A percentile compares a stretch with the other conserved stretches of the same genome.
These are phyloP conservation scores for Pythium plurisporium DNA, from an alignment of 352 stramenopile genomes.

Conservation along the genomic window DNA sequence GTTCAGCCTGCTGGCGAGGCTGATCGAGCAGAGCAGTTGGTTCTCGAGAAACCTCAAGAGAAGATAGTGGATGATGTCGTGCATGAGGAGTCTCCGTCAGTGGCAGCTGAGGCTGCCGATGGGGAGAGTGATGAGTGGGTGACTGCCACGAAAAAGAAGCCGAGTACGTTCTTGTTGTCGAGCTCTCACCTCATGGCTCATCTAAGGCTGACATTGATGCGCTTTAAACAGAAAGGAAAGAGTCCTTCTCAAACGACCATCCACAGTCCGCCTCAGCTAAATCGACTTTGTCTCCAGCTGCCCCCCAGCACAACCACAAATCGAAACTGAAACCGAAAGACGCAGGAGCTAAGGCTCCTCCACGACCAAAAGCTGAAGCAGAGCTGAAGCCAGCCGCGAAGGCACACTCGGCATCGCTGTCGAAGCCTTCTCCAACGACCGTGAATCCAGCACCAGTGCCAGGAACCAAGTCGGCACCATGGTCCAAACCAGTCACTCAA, in stretches of 20 bases:
- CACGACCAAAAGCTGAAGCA: neutral
- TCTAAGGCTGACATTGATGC: neutral
- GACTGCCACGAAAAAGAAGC: slow-evolving; percentile 24
- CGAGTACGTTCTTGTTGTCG: slow-evolving; percentile 13
- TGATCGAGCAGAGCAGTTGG: neutral
- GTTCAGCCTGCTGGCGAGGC: neutral
- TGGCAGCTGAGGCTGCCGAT: neutral
- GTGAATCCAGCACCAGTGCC: neutral
- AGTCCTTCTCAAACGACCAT: slow-evolving; percentile 5
- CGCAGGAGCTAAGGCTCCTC: neutral
- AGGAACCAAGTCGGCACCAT: neutral
- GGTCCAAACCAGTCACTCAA: neutral
- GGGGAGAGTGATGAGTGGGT: slow-evolving; percentile 18
- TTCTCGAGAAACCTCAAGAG: neutral
- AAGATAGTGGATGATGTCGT: neutral
- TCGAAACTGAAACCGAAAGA: neutral
- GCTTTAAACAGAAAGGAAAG: slow-evolving; percentile 4
- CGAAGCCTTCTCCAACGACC: neutral
- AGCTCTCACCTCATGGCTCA: neutral
- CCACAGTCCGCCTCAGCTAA: neutral
- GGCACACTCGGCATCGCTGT: neutral
- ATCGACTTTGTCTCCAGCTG: neutral
- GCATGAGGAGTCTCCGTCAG: neutral
- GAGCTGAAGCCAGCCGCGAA: no score
- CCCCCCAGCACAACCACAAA: neutral